Conservation (phyloP, 73 alveolate genomes). For the Uronychia setigera region DNA sequence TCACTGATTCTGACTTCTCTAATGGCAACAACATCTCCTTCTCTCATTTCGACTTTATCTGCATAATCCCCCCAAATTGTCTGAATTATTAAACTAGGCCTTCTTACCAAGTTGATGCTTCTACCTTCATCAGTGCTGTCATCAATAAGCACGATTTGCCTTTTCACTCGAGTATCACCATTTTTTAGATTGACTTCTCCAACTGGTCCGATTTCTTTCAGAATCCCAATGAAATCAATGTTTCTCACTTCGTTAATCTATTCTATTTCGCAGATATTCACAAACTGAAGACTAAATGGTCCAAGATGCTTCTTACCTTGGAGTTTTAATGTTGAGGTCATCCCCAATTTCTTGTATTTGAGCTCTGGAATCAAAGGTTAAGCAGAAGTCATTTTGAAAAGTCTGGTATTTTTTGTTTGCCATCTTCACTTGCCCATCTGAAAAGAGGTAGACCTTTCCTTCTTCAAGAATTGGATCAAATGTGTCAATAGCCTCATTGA, state of each 20-base stretch:
- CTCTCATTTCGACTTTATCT: not conserved
- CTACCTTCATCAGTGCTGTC: not conserved
- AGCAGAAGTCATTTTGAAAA: slow-evolving; percentile 71
- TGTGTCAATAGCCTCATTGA: slow-evolving; percentile 82
- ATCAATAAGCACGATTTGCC: not conserved
- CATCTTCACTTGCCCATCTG: slow-evolving; percentile 76
- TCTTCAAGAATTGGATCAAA: slow-evolving; percentile 67
- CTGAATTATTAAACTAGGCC: not conserved
- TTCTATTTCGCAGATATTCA: not conserved
- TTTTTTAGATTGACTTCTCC: not conserved
- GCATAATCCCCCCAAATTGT: not conserved
- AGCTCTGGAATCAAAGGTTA: slow-evolving; percentile 71
- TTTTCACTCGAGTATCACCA: not conserved
- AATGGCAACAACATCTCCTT: not conserved
- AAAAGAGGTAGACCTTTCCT: slow-evolving; percentile 75
- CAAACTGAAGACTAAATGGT: not conserved
- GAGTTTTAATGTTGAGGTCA: slow-evolving; percentile 45
- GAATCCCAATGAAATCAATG: slow-evolving; percentile 15
- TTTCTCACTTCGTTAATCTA: not conserved
- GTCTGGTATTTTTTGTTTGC: slow-evolving; percentile 77
- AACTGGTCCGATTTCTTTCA: not conserved
- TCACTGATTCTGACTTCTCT: not conserved
- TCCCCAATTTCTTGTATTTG: slow-evolving; percentile 60
- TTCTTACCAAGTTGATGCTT: not conserved
- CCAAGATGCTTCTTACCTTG: no score